These are phyloP conservation scores for Arachnopeziza araneosa DNA, from an alignment of 2,329 filamentous ascomycete genomes.

Conservation along the genomic window DNA sequence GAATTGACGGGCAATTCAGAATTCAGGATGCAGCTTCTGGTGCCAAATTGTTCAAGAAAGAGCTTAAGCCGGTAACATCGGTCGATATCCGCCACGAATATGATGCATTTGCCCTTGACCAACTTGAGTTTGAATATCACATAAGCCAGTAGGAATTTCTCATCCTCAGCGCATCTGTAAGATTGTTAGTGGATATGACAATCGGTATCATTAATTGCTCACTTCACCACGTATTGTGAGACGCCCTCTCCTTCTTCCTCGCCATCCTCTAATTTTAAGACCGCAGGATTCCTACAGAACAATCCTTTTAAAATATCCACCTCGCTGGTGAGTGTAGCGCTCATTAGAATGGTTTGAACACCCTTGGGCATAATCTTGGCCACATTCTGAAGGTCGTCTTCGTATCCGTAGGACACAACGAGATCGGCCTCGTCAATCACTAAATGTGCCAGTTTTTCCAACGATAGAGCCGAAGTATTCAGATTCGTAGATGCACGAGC, in stretches of 20 bases:
- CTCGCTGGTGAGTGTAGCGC: slow-evolving; percentile 83
- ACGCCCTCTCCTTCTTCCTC: slow-evolving; percentile 72
- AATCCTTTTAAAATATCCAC: slow-evolving; percentile 79
- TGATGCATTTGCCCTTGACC: slow-evolving; percentile 85
- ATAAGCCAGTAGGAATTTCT: slow-evolving; percentile 90
- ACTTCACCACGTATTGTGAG: slow-evolving; percentile 83
- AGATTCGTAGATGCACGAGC: slow-evolving; percentile 76
- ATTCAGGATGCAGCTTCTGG: slow-evolving; percentile 89
- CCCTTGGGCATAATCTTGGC: slow-evolving; percentile 74
- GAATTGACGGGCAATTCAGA: slow-evolving; percentile 92
- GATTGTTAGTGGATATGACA: slow-evolving; percentile 13
- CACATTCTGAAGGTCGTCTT: slow-evolving; percentile 79
- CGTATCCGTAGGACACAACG: slow-evolving; percentile 89
- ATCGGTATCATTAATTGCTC: slow-evolving; percentile 22
- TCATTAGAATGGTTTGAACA: slow-evolving; percentile 89
- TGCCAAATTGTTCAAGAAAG: slow-evolving; percentile 94
- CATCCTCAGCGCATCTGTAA: slow-evolving; percentile 79
- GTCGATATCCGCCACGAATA: slow-evolving; percentile 83
- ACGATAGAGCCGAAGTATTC: slow-evolving; percentile 63
- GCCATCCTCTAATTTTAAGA: slow-evolving; percentile 77
- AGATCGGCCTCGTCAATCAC: slow-evolving; percentile 94
- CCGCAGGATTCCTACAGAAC: slow-evolving; percentile 74
- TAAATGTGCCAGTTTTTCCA: slow-evolving; percentile 64
- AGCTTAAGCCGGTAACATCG: slow-evolving; percentile 87
- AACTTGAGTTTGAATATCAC: slow-evolving; percentile 93